Evolutionary conservation across 1,284 basidiomycete genomes (phyloP).

Genomic region (Wolfiporia cocos): DNA sequence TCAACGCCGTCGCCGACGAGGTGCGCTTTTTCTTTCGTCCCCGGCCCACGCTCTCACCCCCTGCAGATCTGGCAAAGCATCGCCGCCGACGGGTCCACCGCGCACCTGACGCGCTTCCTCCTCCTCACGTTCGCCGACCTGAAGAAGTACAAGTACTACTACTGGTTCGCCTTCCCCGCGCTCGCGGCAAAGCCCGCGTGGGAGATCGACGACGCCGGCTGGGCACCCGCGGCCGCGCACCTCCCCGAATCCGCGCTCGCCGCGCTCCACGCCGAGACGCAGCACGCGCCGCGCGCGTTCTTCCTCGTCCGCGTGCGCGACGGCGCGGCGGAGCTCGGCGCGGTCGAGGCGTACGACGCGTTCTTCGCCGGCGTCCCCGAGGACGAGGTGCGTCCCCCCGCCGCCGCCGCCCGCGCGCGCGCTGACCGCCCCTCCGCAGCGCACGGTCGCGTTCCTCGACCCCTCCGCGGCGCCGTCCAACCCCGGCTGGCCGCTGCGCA

Average conservation of each 20-base stretch:
- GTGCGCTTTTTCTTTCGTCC: conserved; percentile 28
- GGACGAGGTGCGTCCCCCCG: conserved; percentile 26
- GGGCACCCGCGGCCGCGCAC: conserved; percentile 32
- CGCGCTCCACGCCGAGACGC: conserved; percentile 44
- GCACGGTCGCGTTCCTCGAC: conserved; percentile 76
- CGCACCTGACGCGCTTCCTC: conserved; percentile 72
- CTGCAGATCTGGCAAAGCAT: conserved; percentile 63
- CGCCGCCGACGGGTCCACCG: conserved; percentile 40
- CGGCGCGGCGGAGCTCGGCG: conserved; percentile 33
- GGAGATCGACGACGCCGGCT: conserved; percentile 52
- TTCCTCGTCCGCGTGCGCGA: conserved; percentile 46
- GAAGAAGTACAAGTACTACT: conserved; percentile 96
- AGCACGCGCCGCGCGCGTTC: conserved; percentile 39
- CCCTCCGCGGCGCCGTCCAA: conserved; percentile 75
- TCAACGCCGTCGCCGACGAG: conserved; percentile 63
- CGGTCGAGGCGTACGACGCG: conserved; percentile 48
- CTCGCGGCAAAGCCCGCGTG: conserved; percentile 84
- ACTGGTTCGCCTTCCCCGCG: conserved; percentile 97
- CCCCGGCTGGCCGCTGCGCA: conserved; percentile 94
- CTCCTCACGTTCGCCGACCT: conserved; percentile 94
- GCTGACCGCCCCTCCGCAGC: conserved; percentile 31
- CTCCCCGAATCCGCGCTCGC: conserved; percentile 36
- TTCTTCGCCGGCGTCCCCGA: conserved; percentile 43
- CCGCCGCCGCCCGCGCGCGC: background rate
- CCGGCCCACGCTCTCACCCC: background rate